These are phyloP conservation scores for Fonsecaea pugnacius DNA, from an alignment of 2,329 filamentous ascomycete species.

Conservation along the genomic window DNA sequence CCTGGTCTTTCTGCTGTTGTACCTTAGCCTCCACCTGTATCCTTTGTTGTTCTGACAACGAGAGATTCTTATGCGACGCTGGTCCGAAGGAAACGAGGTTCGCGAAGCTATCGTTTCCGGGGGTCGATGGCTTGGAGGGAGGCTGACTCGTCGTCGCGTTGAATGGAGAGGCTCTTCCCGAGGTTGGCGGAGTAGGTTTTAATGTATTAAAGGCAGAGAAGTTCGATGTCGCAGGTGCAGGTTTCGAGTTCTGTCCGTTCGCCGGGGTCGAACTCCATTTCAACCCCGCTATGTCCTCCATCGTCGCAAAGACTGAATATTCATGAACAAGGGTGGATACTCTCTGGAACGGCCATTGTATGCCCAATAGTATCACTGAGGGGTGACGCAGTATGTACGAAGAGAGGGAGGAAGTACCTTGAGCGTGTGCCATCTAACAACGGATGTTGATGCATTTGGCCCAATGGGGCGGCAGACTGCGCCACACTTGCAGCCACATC, in stretches of 20 bases:
- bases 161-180: constrained; percentile 51
- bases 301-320: constrained; percentile 33
- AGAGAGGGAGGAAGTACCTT: neutral
- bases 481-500: constrained; percentile 21
- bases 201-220: constrained; percentile 43
- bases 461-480: constrained; percentile 6
- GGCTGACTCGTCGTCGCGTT: constrained; percentile 42
- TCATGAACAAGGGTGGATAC: constrained; percentile 10
- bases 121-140: constrained; percentile 48
- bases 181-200: constrained; percentile 45
- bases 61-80: constrained; percentile 67
- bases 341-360: neutral
- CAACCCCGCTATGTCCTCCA: constrained; percentile 55
- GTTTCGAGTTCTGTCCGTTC: constrained; percentile 41
- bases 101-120: constrained; percentile 60
- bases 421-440: neutral
- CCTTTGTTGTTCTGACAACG: constrained; percentile 66
- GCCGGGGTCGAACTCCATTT: constrained; percentile 49
- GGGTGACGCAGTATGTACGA: neutral
- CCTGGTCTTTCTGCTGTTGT: constrained; percentile 74
- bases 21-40: constrained; percentile 76
- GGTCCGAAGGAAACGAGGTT: constrained; percentile 66
- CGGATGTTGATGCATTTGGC: constrained; percentile 7
- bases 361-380: neutral
- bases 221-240: constrained; percentile 46